These are phyloP conservation scores for Schizosaccharomyces japonicus DNA, from an alignment of 805 yeast genomes.

Conservation along the genomic window DNA sequence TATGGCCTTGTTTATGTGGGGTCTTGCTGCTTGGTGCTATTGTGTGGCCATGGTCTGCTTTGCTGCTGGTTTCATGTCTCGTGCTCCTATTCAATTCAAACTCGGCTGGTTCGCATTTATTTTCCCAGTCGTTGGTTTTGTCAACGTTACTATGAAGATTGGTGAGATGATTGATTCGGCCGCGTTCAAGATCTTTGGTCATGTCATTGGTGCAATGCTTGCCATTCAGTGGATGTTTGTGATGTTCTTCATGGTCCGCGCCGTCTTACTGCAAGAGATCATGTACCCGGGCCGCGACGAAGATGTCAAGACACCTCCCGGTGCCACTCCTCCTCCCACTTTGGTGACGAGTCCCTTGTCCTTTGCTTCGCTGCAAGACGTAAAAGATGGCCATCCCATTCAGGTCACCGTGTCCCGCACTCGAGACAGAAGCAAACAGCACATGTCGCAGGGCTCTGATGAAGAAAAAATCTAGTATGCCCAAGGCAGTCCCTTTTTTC, in stretches of 20 bases:
- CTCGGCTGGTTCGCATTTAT: background rate
- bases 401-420: too few species aligned
- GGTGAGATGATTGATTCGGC: background rate
- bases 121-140: constrained; percentile 3
- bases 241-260: background rate
- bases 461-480: too few species aligned
- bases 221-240: background rate
- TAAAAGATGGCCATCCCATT: too few species aligned
- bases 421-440: too few species aligned
- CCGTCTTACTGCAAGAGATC: background rate
- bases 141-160: background rate
- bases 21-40: background rate
- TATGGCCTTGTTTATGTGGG: background rate
- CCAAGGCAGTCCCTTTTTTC: too few species aligned
- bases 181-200: background rate
- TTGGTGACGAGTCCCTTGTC: too few species aligned
- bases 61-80: background rate
- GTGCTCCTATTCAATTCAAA: background rate
- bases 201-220: background rate
- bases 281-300: constrained; percentile 3
- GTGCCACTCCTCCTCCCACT: too few species aligned
- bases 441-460: too few species aligned
- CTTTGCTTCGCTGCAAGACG: too few species aligned
- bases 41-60: background rate
- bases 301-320: constrained; percentile 14